phyloP scores from a whole-genome alignment of 2,329 filamentous ascomycete genomes.

The Beauveria sp. region DNA sequence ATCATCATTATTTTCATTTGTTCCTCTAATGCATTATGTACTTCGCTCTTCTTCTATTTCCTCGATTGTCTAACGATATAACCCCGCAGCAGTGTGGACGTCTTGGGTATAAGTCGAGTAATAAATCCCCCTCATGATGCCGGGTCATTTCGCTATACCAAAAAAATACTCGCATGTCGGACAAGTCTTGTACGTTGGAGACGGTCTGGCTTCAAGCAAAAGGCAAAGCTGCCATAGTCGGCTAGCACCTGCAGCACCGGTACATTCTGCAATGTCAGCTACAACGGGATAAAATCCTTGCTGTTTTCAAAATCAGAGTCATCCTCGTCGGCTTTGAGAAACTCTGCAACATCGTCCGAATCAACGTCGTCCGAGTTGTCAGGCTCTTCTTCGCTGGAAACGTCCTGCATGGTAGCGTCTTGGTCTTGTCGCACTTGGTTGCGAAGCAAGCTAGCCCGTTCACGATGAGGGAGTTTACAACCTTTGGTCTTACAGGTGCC shows the following conservation, averaged over 20 bases:
- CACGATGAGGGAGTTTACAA: slow-evolving; percentile 81
- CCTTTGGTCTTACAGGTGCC: slow-evolving; percentile 73
- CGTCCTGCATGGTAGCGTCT: slow-evolving; percentile 54
- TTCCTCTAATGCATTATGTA: not conserved
- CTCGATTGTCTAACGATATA: not conserved
- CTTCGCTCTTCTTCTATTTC: not conserved
- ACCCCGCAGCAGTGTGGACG: not conserved
- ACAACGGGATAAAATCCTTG: slow-evolving; percentile 50
- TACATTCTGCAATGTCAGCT: slow-evolving; percentile 13
- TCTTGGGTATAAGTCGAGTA: not conserved
- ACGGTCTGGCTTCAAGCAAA: not conserved
- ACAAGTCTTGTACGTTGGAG: not conserved
- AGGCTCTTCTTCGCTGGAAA: slow-evolving; percentile 70
- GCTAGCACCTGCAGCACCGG: not conserved
- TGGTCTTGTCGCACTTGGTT: slow-evolving; percentile 51
- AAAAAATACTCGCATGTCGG: not conserved
- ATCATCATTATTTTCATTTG: not conserved
- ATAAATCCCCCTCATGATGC: not conserved
- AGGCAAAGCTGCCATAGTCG: not conserved
- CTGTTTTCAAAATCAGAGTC: slow-evolving; percentile 49
- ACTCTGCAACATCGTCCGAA: slow-evolving; percentile 65
- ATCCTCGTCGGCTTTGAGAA: slow-evolving; percentile 48
- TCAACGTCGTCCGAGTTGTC: slow-evolving; percentile 72
- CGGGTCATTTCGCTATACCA: not conserved
- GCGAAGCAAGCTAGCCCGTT: slow-evolving; percentile 73